Evolutionary conservation across 1,284 basidiomycete genomes (phyloP), one percentile per base, ranked within the genome.

Genomic region (Cryptococcus sp.): DNA sequence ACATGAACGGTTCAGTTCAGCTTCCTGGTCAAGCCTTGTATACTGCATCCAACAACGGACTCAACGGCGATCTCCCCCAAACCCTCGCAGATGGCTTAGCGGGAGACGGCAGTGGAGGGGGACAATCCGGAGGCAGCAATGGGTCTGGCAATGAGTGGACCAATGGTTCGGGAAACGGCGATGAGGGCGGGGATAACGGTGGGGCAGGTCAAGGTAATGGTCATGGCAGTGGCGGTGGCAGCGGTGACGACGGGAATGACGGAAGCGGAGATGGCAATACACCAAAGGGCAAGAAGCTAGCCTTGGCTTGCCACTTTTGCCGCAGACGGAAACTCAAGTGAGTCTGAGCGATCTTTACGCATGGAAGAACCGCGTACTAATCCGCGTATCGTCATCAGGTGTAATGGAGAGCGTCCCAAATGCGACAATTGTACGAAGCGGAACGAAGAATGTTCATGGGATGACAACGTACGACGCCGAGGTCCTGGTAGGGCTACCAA

Each of bases 401-500:
- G 80, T 55, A 79, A 81, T 57, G 77, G 77, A 15, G 56, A 53
- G 0, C 73, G 73, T 45, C 78, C 77, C 5, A 67, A 64, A 3
- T 81, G 80, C 62, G 69, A 70, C 46, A 78, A 80, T 53, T 81
- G 80, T 62, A 50, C 63, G 4, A 75, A 75, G 58, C 74, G 75
- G 1, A 63, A 62, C 48, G 65, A 76, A 17, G 52, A 51, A 1
- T 81, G 80, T 60, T 68, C 74, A 3, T 80, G 78, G 64, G 79
- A 80, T 56, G 74, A 76, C 5, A 52, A 61, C 43, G 76, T 81
- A 52, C 75, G 79, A 16, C 73, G 80, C 10, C 73, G 80, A 47
- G 80, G 80, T 19, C 79, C 80, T 10, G 80, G 80, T 20, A 79
- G 78, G 68, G 76, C 77, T 25, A 80, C 79, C 45, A 80, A 79